Base-by-base conservation (phyloP, 441 rosid genomes). In the Erodium moschatum region DNA sequence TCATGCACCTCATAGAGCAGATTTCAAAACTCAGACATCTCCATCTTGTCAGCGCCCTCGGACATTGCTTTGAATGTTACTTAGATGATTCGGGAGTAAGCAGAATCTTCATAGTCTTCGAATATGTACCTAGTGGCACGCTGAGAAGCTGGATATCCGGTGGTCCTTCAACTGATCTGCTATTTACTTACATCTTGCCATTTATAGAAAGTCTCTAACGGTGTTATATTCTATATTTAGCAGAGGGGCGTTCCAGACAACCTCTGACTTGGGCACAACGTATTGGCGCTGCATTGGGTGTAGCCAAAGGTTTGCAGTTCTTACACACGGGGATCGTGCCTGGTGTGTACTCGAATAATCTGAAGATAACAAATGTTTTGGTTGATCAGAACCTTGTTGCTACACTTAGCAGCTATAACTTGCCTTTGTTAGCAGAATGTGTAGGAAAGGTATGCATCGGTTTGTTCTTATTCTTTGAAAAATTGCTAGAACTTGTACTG, bases 281-380 rank as follows among this genome's bases (percentile, higher is more conserved):
- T 69, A 86, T 87, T 77, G 77, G 88, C 13, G 91, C 92, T 68
- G 90, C 86, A 3, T 81, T 89, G 11, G 97, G 96, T 65, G 84
- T 90, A 40, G 96, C 94, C 2, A 91, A 82, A 80, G 97, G 99
- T 38, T 84, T 94, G 67, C 94, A 94, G 63, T 94, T 89, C 81
- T 77, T 94, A 84, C 99, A 94, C 78, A 87, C 96, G 0, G 97
- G 97, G 74, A 87, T 89, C 15, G 89, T 94, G 38, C 97, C 97
- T 1, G 97, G 96, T 60, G 81, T 91, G 74, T 86, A 78, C 73
- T 80, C 89, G 0, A 94, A 94, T 71, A 84, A 88, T 76, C 77
- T 94, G 78, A 91, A 87, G 63, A 85, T 86, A 73, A 89, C 88
- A 13, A 96, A 94, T 77, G 73, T 94, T 81, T 78, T 91, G 38